phyloP scores from a whole-genome alignment of 2,329 filamentous ascomycete genomes.

The Apiospora aurea region DNA sequence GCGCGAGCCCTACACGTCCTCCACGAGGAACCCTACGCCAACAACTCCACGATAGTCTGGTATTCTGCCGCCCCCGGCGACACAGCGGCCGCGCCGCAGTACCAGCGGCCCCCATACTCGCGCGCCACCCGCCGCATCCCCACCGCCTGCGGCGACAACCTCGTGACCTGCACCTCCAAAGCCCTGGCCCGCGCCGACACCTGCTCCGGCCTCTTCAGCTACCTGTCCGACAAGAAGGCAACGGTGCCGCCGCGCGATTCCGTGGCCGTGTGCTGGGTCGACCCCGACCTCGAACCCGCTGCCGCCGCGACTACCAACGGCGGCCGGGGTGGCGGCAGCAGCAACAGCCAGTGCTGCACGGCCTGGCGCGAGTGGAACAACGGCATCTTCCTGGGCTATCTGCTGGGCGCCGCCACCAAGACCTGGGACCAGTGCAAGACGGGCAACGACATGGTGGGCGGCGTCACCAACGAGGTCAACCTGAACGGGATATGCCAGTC shows the following conservation, averaged over 20 bases:
- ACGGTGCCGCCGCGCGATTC: background rate
- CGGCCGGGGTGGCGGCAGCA: too few species aligned
- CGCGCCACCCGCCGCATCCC: background rate
- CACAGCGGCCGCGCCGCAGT: background rate
- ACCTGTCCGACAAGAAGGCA: background rate
- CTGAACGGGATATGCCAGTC: constrained; percentile 15
- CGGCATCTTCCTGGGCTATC: constrained; percentile 12
- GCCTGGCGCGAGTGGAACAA: background rate
- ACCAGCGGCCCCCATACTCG: background rate
- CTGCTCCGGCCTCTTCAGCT: constrained; percentile 22
- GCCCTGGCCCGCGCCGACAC: constrained; percentile 15
- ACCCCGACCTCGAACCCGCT: background rate
- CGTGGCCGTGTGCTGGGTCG: constrained; percentile 21
- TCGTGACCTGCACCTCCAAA: constrained; percentile 4
- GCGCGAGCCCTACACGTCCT: background rate
- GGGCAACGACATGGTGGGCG: background rate
- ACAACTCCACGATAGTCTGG: constrained; percentile 12
- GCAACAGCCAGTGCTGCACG: constrained; percentile 21
- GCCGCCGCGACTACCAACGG: too few species aligned
- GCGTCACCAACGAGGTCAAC: constrained; percentile 9
- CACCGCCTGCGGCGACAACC: constrained; percentile 15
- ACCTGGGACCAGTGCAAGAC: constrained; percentile 23
- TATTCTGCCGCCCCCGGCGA: background rate
- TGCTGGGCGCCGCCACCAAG: constrained; percentile 22
- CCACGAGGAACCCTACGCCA: background rate